These are phyloP conservation scores for Talaromyces ruber DNA, from an alignment of 495 filamentous ascomycete genomes.

Conservation along the genomic window DNA sequence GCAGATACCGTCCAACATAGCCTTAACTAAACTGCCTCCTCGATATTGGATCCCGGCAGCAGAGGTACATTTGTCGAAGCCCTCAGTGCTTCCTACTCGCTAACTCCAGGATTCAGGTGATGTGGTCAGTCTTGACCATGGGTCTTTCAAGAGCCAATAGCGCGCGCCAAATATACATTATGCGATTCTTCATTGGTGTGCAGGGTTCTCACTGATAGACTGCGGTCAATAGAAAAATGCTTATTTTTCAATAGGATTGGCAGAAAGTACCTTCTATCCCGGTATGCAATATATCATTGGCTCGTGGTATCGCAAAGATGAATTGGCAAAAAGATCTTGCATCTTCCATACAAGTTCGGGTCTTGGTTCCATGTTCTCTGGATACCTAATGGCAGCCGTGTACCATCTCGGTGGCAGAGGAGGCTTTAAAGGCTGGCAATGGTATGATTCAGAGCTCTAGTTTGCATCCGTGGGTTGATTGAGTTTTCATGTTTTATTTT, in stretches of 20 bases:
- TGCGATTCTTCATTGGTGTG: conserved; percentile 51
- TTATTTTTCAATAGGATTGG: conserved; percentile 19
- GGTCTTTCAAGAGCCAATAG: conserved; percentile 36
- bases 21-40: conserved; percentile 46
- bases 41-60: conserved; percentile 50
- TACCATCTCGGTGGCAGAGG: conserved; percentile 37
- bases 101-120: conserved; percentile 23
- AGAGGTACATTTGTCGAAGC: conserved; percentile 14
- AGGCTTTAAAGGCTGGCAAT: conserved; percentile 43
- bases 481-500: background rate
- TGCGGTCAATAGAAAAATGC: background rate
- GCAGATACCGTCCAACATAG: conserved; percentile 52
- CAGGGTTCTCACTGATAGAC: conserved; percentile 14
- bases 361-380: conserved; percentile 49
- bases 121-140: conserved; percentile 48
- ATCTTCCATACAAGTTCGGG: conserved; percentile 51
- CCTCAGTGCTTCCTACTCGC: background rate
- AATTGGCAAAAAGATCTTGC: conserved; percentile 50
- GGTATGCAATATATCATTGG: conserved; percentile 40
- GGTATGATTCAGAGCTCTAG: conserved; percentile 15
- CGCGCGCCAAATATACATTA: conserved; percentile 41
- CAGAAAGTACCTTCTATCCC: conserved; percentile 37
- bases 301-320: conserved; percentile 44
- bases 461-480: background rate
- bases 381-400: conserved; percentile 49